Evolutionary conservation across 2,329 filamentous ascomycete genomes (phyloP), one percentile per base, ranked within the genome.

Genomic region (Chrysoporthe deuterocubensis): DNA sequence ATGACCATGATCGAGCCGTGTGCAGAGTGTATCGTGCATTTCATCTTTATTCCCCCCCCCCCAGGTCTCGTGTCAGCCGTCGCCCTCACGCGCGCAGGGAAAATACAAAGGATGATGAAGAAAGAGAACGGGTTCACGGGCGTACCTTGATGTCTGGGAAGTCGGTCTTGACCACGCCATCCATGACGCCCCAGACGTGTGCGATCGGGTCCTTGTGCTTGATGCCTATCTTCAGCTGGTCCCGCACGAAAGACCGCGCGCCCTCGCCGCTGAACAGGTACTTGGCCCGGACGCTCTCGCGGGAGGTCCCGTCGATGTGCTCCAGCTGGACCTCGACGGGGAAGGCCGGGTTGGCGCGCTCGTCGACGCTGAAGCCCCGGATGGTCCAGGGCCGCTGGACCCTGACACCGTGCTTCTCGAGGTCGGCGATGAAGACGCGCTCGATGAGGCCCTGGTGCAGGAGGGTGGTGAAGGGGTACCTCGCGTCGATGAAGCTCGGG

Each of bases 1-100:
- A 95, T 94, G 4, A 94, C 89, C 87, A 94, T 92, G 74, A 94
- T 89, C 21, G 90, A 93, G 1, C 92, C 91, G 67, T 90, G 83
- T 58, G 87, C 83, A 3, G 90, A 93, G 76, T 93, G 91, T 68
- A 94, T 92, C 0, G 90, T 92, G 73, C 89, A 92, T 81, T 92
- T 90, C 84, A 91, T 90, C 83, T 89, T 68, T 8, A 11, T 26
- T 26, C 26, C 26, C 26, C 26, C 2, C 26, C 26, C 26, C 26
- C 26, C 26, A 26, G 26, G 26, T 1, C 0, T 3, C 6, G 11
- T 13, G 21, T 66, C 32, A 64, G 57, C 34, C n/a, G 34, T 40
- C 42, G 3, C 21, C 42, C 59, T 26, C 2, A 26, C 26, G 26
- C 26, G 26, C 26, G 26, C 26, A 26, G 26, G 26, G 26, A 26